These are phyloP conservation scores for Dacryopinax primogenitus DNA, from an alignment of 768 basidiomycete genomes.

Conservation along the genomic window DNA sequence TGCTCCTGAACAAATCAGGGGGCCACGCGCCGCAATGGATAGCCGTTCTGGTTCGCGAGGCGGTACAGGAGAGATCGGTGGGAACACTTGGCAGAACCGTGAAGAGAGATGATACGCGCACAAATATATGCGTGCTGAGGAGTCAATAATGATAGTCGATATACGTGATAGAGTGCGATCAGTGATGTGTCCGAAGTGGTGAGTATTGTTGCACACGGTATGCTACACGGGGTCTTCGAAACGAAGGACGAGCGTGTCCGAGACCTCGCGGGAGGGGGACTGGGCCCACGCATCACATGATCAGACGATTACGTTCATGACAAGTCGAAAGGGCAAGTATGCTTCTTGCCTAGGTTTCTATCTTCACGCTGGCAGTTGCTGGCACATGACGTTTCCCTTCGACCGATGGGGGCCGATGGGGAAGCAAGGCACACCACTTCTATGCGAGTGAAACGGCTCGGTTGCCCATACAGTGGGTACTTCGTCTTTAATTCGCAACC, in stretches of 20 bases:
- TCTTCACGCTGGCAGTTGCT: neutral
- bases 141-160: neutral
- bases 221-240: too few species aligned
- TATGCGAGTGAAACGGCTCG: neutral
- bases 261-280: too few species aligned
- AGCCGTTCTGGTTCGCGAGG: neutral
- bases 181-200: too few species aligned
- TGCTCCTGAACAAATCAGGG: too few species aligned
- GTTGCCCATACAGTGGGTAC: neutral
- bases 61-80: neutral
- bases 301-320: neutral
- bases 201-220: too few species aligned
- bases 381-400: neutral
- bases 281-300: neutral
- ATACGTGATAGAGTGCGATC: neutral
- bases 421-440: neutral
- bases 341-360: neutral
- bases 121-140: neutral
- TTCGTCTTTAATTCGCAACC: slow-evolving; percentile 7
- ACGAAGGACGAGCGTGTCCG: too few species aligned
- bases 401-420: neutral
- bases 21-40: slow-evolving; percentile 6
- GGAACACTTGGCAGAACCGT: neutral
- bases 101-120: neutral
- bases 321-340: neutral